These are phyloP conservation scores for Spencermartinsiella ligniputridi DNA, from an alignment of 1,139 yeast genomes.

Conservation along the genomic window DNA sequence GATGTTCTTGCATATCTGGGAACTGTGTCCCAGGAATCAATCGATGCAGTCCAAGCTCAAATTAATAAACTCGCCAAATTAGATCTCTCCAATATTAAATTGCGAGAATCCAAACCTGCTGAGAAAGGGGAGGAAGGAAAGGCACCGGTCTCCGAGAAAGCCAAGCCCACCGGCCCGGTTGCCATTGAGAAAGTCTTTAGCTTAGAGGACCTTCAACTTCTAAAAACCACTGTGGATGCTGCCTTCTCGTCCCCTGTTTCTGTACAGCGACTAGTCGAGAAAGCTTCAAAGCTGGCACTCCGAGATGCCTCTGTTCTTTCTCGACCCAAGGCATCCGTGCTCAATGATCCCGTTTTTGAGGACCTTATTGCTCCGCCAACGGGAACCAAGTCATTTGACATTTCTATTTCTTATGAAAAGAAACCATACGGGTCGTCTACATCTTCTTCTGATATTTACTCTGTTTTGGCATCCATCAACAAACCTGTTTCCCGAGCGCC, in stretches of 20 bases:
- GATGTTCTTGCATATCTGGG: conserved; percentile 87
- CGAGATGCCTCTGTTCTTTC: conserved; percentile 35
- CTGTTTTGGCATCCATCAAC: conserved; percentile 32
- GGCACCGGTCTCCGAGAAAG: conserved; percentile 13
- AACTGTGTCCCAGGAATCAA: conserved; percentile 52
- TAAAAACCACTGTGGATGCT: conserved; percentile 29
- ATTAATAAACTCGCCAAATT: conserved; percentile 58
- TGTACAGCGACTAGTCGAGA: conserved; percentile 32
- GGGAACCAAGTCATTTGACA: conserved; percentile 46
- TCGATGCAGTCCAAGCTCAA: conserved; percentile 50
- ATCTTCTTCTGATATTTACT: conserved; percentile 42
- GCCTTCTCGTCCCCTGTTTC: conserved; percentile 30
- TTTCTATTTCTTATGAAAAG: conserved; percentile 49
- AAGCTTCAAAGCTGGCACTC: conserved; percentile 40
- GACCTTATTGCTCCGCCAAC: conserved; percentile 47
- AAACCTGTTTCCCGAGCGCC: conserved; percentile 21
- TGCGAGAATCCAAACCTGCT: conserved; percentile 15
- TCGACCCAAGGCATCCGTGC: conserved; percentile 41
- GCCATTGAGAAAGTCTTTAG: conserved; percentile 16
- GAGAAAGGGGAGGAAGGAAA: conserved; percentile 15
- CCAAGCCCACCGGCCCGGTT: conserved; percentile 16
- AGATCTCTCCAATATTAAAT: conserved; percentile 65
- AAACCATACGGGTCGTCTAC: conserved; percentile 22
- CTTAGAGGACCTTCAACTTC: conserved; percentile 21
- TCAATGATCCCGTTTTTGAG: conserved; percentile 63